Evolutionary conservation across 345 rosid species (phyloP).

Genomic region (Pelargonium nanum): DNA sequence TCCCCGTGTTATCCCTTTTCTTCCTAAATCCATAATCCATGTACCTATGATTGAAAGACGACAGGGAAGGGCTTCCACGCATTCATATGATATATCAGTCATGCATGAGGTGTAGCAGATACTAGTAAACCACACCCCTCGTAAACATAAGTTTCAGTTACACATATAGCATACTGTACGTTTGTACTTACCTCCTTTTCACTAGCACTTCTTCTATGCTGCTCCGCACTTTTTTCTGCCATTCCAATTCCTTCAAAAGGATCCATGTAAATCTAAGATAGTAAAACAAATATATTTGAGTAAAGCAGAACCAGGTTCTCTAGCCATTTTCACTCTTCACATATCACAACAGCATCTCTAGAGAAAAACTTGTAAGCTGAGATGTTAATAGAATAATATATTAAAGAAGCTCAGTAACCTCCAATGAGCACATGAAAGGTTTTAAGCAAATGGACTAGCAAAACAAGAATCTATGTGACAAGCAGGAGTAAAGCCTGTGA

Average conservation of each 20-base stretch:
- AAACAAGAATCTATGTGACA: neutral
- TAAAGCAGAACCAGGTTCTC: neutral
- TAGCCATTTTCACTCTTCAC: neutral
- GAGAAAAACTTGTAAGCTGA: neutral
- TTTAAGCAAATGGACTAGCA: neutral
- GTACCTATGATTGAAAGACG: neutral
- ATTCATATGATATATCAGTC: neutral
- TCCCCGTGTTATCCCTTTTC: neutral
- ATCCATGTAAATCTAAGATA: constrained; percentile 52
- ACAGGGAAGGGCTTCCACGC: neutral
- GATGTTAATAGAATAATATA: neutral
- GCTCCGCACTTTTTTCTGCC: constrained; percentile 62
- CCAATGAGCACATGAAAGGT: neutral
- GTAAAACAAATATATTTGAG: neutral
- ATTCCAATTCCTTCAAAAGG: constrained; percentile 82
- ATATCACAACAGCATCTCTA: constrained; percentile 2
- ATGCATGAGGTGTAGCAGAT: neutral
- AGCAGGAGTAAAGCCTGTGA: constrained; percentile 1
- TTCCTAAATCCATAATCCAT: neutral
- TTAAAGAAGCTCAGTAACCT: too few species aligned
- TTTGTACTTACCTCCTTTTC: constrained; percentile 62
- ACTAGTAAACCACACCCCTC: constrained; percentile 7
- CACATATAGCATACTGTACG: neutral
- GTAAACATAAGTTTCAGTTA: neutral
- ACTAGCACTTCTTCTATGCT: constrained; percentile 78